Evolutionary conservation across 805 yeast genomes (phyloP).

Genomic region (Komagataella mondaviorum): DNA sequence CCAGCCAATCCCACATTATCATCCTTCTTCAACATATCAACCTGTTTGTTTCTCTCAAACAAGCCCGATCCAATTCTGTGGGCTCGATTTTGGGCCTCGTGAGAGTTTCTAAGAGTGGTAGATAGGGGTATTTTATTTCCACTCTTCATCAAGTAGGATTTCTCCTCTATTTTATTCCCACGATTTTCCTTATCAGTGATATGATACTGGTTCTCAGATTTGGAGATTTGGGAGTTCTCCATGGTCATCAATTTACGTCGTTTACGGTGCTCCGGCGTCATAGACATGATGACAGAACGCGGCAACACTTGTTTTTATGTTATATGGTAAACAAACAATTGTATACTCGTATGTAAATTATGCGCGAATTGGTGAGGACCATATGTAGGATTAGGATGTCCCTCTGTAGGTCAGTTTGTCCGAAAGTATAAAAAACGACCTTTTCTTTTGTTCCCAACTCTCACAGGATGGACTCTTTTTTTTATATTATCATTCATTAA

Average conservation of each 20-base stretch:
- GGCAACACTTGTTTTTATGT: too few relatives aligned
- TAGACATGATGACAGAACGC: background rate
- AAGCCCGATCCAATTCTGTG: background rate
- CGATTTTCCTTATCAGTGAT: background rate
- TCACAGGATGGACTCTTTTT: too few relatives aligned
- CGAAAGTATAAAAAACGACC: too few relatives aligned
- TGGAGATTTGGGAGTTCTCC: background rate
- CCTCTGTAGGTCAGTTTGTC: too few relatives aligned
- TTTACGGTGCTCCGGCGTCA: background rate
- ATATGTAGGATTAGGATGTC: too few relatives aligned
- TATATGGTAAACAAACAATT: background rate
- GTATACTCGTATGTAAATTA: too few relatives aligned
- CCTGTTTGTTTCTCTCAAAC: background rate
- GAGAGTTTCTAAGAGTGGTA: background rate
- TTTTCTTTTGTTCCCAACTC: too few relatives aligned
- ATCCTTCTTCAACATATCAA: background rate
- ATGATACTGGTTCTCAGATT: background rate
- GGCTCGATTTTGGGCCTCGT: background rate
- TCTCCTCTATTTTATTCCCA: background rate
- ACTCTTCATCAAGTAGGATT: background rate
- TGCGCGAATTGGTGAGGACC: too few relatives aligned
- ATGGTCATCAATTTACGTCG: background rate
- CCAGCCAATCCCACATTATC: background rate
- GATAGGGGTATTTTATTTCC: background rate
- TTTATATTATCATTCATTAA: too few relatives aligned